These are phyloP conservation scores for Quillaja saponaria DNA, from an alignment of 306 rosid species.

Conservation along the genomic window DNA sequence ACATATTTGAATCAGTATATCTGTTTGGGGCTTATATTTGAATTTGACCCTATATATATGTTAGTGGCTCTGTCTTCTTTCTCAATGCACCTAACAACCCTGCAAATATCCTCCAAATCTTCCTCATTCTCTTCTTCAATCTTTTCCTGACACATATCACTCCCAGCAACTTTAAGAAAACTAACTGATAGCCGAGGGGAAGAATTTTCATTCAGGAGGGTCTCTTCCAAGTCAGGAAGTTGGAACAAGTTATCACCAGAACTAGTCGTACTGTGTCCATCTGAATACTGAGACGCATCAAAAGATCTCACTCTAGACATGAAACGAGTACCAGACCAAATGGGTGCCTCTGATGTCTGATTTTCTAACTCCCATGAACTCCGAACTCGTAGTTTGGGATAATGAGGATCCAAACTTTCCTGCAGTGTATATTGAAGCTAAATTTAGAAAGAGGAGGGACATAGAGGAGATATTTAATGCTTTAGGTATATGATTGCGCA, in stretches of 20 bases:
- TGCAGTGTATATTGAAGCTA: conserved; percentile 36
- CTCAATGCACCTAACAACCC: conserved; percentile 84
- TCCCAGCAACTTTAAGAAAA: conserved; percentile 36
- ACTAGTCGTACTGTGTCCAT: conserved; percentile 62
- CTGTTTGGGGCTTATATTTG: conserved; percentile 47
- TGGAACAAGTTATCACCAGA: conserved; percentile 70
- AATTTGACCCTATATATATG: conserved; percentile 40
- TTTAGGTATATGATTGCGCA: conserved; percentile 30
- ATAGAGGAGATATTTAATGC: conserved; percentile 19
- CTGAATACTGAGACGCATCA: conserved; percentile 73
- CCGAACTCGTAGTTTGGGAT: conserved; percentile 60
- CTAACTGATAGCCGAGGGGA: conserved; percentile 41
- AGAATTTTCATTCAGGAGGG: conserved; percentile 43
- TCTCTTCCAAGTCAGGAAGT: conserved; percentile 60
- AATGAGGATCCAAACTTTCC: conserved; percentile 54
- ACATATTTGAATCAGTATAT: conserved; percentile 44
- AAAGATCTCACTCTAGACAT: conserved; percentile 58
- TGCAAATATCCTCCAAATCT: conserved; percentile 58
- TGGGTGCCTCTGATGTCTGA: conserved; percentile 40
- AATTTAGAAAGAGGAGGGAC: conserved; percentile 23
- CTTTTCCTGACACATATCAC: conserved; percentile 41
- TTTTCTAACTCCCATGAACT: conserved; percentile 62
- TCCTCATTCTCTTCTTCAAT: conserved; percentile 54
- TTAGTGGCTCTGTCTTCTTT: conserved; percentile 45
- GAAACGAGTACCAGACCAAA: conserved; percentile 32